Base-by-base conservation (phyloP, 176 grass and related monocot species). In the Avena sativa region DNA sequence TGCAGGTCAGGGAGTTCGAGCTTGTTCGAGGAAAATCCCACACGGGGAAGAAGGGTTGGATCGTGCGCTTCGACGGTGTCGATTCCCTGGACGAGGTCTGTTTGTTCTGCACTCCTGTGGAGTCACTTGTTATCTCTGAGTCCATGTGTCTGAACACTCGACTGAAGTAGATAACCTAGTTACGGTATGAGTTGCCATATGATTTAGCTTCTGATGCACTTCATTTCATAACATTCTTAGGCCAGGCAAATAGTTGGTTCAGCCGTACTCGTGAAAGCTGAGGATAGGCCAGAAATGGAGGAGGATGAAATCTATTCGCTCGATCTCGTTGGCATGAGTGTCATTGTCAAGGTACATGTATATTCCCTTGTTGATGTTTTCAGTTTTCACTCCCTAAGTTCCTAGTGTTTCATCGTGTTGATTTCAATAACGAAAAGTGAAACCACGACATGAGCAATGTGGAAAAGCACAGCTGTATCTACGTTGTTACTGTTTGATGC, bases 231-330 rank as follows among this genome's bases (percentile, higher is more conserved):
- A 43, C 44, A 9, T 63, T 85, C 71, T 61, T 74, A 99, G 94
- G 97, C 94, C 79, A 96, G 92, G 55, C 78, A 93, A 57, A 90
- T 99, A 85, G 90, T 96, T 51, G 97, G 97, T 63, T 96, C 94
- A 51, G 90, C 94, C 70, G 44, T 99, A 49, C 90, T 99, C n/a
- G 85, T 94, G 63, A 88, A 64, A 59, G 76, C 84, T 19, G 88
- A 74, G 34, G 94, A 99, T 77, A 96, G 90, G 52, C 97, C 97
- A 26, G 67, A 94, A 48, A 88, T 99, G 81, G 86, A 90, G 56
- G 92, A 94, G 21, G 90, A 83, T 79, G 94, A 96, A 36, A 91
- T 99, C 63, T 99, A 96, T 87, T 91, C 90, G 7, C 90, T 60
- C 14, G 92, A 99, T 73, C 96, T 98, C 48, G 71, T 98, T 70